Evolutionary conservation across 179 eudicot genomes (phyloP), one percentile per base, ranked within the genome.

Genomic region (Spergularia azorica): DNA sequence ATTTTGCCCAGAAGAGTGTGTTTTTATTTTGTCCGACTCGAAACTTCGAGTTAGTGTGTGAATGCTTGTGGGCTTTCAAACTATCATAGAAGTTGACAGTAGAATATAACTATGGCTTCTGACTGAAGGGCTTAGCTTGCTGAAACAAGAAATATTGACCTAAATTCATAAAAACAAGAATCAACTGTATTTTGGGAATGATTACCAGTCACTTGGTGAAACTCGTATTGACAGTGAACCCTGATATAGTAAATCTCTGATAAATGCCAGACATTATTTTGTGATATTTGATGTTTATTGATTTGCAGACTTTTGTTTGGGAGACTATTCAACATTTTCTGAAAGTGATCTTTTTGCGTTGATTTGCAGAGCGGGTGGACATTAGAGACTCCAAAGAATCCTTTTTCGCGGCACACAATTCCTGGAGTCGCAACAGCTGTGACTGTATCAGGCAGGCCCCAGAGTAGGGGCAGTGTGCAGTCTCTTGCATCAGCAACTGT

Each of bases 291-390:
- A 11, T 43, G n/a, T 13, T 16, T 36, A 41, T 43, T 39, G 67
- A 17, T 63, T 41, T 63, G 64, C 62, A 41, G 48, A 41, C 3
- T 55, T 41, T 68, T 21, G 9, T 38, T 14, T 59, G 10, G 10
- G 36, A 11, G 43, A 18, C 43, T 79, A 48, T 48, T 32, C 7
- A 60, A 32, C 9, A 16, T 69, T 3, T 26, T 63, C 51, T 68
- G 65, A 64, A 56, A 62, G 32, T 50, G 59, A n/a, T 58, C 1
- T 58, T 41, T 68, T 80, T 59, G 38, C 74, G 8, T 20, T 46
- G 38, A 70, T 60, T 79, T 88, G 87, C 97, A 92, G 97, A 88
- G 84, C 83, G 96, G 86, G 55, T 87, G 90, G 92, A 80, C 81
- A 76, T 67, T 80, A 39, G 86, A 89, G 39, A 73, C 74, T n/a